Conservation (phyloP, 805 yeast genomes). For the Metschnikowia lachancei region DNA sequence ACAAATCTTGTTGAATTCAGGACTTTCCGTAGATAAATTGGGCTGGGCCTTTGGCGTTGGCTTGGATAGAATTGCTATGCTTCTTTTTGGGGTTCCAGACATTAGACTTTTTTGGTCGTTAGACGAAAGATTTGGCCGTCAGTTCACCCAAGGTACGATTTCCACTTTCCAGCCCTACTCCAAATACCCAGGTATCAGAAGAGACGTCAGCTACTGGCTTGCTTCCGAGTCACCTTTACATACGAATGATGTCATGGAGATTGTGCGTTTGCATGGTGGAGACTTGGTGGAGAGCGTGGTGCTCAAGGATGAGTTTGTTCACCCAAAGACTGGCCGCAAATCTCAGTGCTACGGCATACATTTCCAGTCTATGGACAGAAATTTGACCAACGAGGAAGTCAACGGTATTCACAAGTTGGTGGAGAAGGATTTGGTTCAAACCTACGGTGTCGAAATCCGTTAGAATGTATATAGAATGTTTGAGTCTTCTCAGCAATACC, state of each 20-base stretch:
- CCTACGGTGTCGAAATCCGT: conserved; percentile 57
- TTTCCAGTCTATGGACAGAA: conserved; percentile 95
- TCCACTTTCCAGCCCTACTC: conserved; percentile 82
- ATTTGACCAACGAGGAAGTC: conserved; percentile 80
- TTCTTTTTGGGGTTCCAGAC: conserved; percentile 92
- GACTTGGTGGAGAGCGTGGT: conserved; percentile 85
- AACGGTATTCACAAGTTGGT: conserved; percentile 69
- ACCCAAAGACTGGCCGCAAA: conserved; percentile 73
- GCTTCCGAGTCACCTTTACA: conserved; percentile 54
- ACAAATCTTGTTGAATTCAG: conserved; percentile 72
- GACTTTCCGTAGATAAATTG: conserved; percentile 54
- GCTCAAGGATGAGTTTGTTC: conserved; percentile 75
- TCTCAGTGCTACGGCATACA: conserved; percentile 87
- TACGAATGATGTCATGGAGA: conserved; percentile 90
- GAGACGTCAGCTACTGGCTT: conserved; percentile 94
- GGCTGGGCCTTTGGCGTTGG: conserved; percentile 99
- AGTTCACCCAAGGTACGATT: conserved; percentile 65
- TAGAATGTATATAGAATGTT: not conserved
- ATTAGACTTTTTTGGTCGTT: conserved; percentile 88
- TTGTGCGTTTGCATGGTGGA: conserved; percentile 79
- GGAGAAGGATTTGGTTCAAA: conserved; percentile 50
- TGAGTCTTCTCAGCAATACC: too few relatives aligned
- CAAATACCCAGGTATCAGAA: conserved; percentile 77
- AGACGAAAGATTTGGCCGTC: conserved; percentile 73
- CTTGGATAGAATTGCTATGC: conserved; percentile 92